A percentile compares a stretch with the other conserved stretches of the same genome.
These are phyloP conservation scores for Buddleja alternifolia DNA, from an alignment of 257 asterid genomes.

Conservation along the genomic window DNA sequence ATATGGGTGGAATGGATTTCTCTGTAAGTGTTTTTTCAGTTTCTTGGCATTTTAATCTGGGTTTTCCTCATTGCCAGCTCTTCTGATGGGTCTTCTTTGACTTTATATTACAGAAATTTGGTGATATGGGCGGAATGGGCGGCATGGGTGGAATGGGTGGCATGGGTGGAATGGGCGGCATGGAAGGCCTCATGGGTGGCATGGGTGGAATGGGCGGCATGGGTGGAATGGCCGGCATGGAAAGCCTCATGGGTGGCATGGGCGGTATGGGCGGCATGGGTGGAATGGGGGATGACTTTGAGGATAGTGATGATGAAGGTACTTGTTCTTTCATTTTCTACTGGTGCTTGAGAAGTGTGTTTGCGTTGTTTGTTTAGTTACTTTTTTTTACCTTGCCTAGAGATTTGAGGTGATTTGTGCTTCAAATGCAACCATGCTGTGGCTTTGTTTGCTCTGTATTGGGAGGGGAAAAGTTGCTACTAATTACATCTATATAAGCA, in stretches of 20 bases:
- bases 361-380: not conserved
- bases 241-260: slow-evolving; percentile 41
- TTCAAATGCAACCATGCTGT: not conserved
- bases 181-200: slow-evolving; percentile 37
- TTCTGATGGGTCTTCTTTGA: slow-evolving; percentile 28
- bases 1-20: slow-evolving; percentile 92
- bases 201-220: slow-evolving; percentile 32
- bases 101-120: slow-evolving; percentile 59
- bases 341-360: not conserved
- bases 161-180: slow-evolving; percentile 49
- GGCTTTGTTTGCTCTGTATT: not conserved
- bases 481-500: too few species aligned
- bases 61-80: not conserved
- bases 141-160: slow-evolving; percentile 42
- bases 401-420: not conserved
- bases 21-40: slow-evolving; percentile 52
- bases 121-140: slow-evolving; percentile 58
- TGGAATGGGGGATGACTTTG: slow-evolving; percentile 68
- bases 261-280: slow-evolving; percentile 46
- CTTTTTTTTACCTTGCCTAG: not conserved
- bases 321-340: slow-evolving; percentile 15
- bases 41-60: not conserved
- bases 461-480: too few species aligned
- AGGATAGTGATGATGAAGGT: slow-evolving; percentile 93
- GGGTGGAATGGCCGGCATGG: slow-evolving; percentile 36